Percentiles rank a stretch among this genome's conserved stretches.
Evolutionary conservation across 768 basidiomycete genomes (phyloP).

Genomic region (Clitopilus hobsonii): DNA sequence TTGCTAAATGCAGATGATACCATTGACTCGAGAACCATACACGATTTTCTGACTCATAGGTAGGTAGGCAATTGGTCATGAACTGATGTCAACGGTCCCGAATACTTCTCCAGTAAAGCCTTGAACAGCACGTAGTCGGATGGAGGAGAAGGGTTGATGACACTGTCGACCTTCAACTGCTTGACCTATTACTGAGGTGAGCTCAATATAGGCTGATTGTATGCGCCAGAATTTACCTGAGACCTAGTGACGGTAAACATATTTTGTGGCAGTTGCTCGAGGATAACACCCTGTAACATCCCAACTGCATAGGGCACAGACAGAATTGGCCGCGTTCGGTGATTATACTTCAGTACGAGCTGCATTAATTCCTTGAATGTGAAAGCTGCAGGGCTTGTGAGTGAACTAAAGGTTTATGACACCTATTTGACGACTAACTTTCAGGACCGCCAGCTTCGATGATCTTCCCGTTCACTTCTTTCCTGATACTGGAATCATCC

Average conservation of each 20-base stretch:
- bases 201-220: not conserved
- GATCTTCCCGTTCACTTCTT: conserved; percentile 47
- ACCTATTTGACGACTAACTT: no score
- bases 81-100: conserved; percentile 39
- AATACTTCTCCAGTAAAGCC: conserved; percentile 32
- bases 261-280: conserved; percentile 60
- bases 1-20: no score
- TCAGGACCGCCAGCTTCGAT: conserved; percentile 36
- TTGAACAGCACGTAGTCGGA: conserved; percentile 28
- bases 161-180: conserved; percentile 59
- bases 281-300: conserved; percentile 55
- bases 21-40: not conserved
- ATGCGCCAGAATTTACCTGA: conserved; percentile 39
- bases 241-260: conserved; percentile 66
- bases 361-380: conserved; percentile 68
- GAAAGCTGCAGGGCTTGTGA: conserved; percentile 41
- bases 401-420: no score
- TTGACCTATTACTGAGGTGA: conserved; percentile 38
- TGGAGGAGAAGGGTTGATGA: conserved; percentile 31
- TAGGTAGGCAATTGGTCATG: conserved; percentile 56
- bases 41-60: conserved; percentile 13
- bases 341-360: conserved; percentile 50
- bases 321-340: conserved; percentile 51
- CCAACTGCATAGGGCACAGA: conserved; percentile 63
- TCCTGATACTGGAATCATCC: conserved; percentile 33